phyloP scores from a whole-genome alignment of 1,284 basidiomycete species.

The Cutaneotrichosporon sp. region DNA sequence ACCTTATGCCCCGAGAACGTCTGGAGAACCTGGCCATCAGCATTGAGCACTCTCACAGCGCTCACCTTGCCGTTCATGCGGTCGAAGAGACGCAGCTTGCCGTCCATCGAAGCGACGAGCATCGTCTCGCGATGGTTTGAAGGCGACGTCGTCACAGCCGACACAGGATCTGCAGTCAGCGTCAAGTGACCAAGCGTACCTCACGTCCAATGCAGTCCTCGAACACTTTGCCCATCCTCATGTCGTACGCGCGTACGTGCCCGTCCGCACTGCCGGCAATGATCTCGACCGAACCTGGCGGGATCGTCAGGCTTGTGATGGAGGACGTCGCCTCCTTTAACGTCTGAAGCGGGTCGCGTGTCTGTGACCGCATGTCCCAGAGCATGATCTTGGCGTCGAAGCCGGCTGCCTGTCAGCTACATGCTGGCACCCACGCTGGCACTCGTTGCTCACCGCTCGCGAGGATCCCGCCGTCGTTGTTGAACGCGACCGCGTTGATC shows the following conservation, averaged over 20 bases:
- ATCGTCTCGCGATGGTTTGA: slow-evolving; percentile 67
- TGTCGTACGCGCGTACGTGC: slow-evolving; percentile 85
- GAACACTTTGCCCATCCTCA: slow-evolving; percentile 84
- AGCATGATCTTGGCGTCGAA: slow-evolving; percentile 80
- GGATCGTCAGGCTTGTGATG: slow-evolving; percentile 75
- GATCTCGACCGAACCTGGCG: slow-evolving; percentile 62
- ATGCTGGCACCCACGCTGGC: too few species aligned
- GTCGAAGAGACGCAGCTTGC: slow-evolving; percentile 83
- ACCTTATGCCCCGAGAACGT: slow-evolving; percentile 71
- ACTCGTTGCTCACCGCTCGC: slow-evolving; percentile 67
- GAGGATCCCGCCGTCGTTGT: slow-evolving; percentile 74
- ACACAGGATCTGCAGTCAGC: slow-evolving; percentile 66
- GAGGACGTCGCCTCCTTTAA: slow-evolving; percentile 88
- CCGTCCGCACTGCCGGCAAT: slow-evolving; percentile 88
- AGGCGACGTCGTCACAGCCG: slow-evolving; percentile 66
- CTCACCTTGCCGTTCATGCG: slow-evolving; percentile 68
- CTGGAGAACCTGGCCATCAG: slow-evolving; percentile 62
- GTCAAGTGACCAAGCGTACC: slow-evolving; percentile 43
- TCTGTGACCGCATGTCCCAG: slow-evolving; percentile 84
- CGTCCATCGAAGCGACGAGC: slow-evolving; percentile 80
- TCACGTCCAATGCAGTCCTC: slow-evolving; percentile 86
- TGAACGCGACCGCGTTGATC: slow-evolving; percentile 84
- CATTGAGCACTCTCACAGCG: too few species aligned
- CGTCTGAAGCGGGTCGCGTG: slow-evolving; percentile 81
- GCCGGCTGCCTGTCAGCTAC: slow-evolving; percentile 31